Base-by-base conservation (phyloP, 805 yeast genomes). In the Candida montana region DNA sequence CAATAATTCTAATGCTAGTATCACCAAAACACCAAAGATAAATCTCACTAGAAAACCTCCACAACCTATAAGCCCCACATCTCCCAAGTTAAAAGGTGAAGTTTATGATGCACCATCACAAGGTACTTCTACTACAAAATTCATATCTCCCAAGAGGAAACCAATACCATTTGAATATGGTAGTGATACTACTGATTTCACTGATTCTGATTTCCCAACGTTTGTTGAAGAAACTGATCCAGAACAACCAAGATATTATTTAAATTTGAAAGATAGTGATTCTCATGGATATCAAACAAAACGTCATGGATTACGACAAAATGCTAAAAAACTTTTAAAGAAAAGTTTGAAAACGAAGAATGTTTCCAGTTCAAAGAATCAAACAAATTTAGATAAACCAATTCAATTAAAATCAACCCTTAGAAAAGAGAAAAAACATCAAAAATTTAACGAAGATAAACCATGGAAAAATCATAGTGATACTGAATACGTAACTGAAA, bases 381-480 rank as follows among this genome's bases (percentile, higher is more conserved):
- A 33, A 6, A 21, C 21, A 8, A 35, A 32, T 13, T 16, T 21
- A 7, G 37, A 30, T 16, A 52, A 44, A 27, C 53, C 58, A 2
- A 53, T 51, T 2, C 59, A 53, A 18, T 39, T 55, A 20, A 50
- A 49, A 31, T 52, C 60, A 1, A 57, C 61, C 4, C 44, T 56
- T 48, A 40, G 60, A 27, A 57, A 53, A 33, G 55, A 54, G 39
- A 53, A 49, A 39, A 46, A 47, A 46, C 38, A 40, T 42, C 66
- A 67, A 15, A 60, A 61, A 21, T 89, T 90, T 61, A 83, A 90
- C 57, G 95, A 83, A 54, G 86, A 84, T 45, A 88, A 89, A 61
- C 98, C 98, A 0, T 89, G 97, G 96, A 89, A 90, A 53, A 80
- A 82, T 53, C 97, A 88, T 61, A 68, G 68, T 24, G 84, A 78